Evolutionary conservation across 1,139 yeast species (phyloP).

Genomic region (Saccharomycopsis hybrid): DNA sequence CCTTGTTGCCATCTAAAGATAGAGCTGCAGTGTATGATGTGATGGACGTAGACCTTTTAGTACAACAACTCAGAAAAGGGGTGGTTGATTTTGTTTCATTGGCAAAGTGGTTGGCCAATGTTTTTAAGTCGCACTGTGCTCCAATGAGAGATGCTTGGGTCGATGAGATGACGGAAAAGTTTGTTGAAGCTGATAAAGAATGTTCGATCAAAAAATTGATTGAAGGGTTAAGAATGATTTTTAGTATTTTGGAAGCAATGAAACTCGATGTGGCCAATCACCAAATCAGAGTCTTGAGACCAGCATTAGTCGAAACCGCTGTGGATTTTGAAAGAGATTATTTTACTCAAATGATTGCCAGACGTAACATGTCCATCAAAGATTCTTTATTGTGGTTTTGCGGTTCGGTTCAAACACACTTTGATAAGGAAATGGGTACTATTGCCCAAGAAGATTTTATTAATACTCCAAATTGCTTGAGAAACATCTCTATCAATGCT

Average conservation of each 20-base stretch:
- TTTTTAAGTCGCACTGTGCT: constrained; percentile 82
- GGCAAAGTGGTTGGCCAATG: constrained; percentile 61
- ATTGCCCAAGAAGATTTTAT: constrained; percentile 15
- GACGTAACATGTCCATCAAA: constrained; percentile 58
- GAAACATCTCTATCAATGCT: constrained; percentile 40
- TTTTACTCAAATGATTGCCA: constrained; percentile 62
- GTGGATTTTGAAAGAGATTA: constrained; percentile 90
- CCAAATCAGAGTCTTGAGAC: constrained; percentile 80
- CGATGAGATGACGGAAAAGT: constrained; percentile 69
- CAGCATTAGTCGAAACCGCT: constrained; percentile 80
- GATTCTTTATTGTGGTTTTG: constrained; percentile 72
- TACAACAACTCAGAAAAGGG: constrained; percentile 69
- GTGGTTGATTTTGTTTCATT: constrained; percentile 63
- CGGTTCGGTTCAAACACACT: constrained; percentile 30
- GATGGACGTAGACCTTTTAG: constrained; percentile 68
- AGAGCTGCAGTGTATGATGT: constrained; percentile 63
- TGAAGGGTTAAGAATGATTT: constrained; percentile 71
- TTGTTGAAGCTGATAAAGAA: constrained; percentile 53
- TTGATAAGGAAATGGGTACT: constrained; percentile 1
- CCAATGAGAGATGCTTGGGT: constrained; percentile 95
- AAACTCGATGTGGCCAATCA: constrained; percentile 93
- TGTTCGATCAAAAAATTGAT: constrained; percentile 53
- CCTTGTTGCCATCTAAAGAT: constrained; percentile 75
- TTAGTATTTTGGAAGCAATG: constrained; percentile 91
- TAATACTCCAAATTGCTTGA: constrained; percentile 27